Percentiles rank a stretch among this genome's conserved stretches.
These are phyloP conservation scores for Echium plantagineum DNA, from an alignment of 257 asterid genomes.

Conservation along the genomic window DNA sequence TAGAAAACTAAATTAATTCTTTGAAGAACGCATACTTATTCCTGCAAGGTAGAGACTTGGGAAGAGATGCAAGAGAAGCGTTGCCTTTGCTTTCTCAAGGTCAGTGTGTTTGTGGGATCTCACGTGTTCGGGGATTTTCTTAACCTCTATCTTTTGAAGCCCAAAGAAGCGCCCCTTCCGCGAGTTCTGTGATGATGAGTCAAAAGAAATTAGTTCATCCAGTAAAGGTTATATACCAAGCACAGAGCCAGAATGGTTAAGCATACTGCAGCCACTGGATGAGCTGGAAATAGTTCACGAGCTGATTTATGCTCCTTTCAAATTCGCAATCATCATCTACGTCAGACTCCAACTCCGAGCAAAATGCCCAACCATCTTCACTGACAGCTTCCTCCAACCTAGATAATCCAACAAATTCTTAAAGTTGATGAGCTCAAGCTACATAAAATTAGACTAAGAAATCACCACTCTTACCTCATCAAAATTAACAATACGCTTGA, in stretches of 20 bases:
- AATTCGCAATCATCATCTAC: conserved; percentile 45
- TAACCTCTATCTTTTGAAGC: conserved; percentile 78
- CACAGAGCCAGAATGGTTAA: conserved; percentile 9
- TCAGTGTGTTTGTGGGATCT: conserved; percentile 82
- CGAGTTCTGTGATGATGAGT: conserved; percentile 43
- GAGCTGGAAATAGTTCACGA: conserved; percentile 33
- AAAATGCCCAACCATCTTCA: conserved; percentile 57
- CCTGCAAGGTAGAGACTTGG: conserved; percentile 85
- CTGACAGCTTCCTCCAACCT: conserved; percentile 54
- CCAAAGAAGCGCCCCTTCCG: conserved; percentile 65
- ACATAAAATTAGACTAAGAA: neutral
- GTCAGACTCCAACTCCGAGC: conserved; percentile 37
- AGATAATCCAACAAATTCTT: conserved; percentile 10
- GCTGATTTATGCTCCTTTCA: conserved; percentile 37
- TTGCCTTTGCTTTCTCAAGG: conserved; percentile 78
- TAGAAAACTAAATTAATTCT: neutral
- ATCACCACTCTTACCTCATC: conserved; percentile 38
- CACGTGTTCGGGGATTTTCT: conserved; percentile 79
- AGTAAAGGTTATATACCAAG: conserved; percentile 14
- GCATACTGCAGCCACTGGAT: conserved; percentile 72
- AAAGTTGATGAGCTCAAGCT: conserved; percentile 11
- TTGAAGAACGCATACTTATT: conserved; percentile 46
- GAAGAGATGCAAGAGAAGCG: conserved; percentile 82
- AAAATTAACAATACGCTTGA: conserved; percentile 73
- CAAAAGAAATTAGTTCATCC: conserved; percentile 17